Percentiles rank a stretch among this genome's conserved stretches.
These are phyloP conservation scores for Trypanosoma vivax DNA, from an alignment of 208 protist genomes.

Conservation along the genomic window DNA sequence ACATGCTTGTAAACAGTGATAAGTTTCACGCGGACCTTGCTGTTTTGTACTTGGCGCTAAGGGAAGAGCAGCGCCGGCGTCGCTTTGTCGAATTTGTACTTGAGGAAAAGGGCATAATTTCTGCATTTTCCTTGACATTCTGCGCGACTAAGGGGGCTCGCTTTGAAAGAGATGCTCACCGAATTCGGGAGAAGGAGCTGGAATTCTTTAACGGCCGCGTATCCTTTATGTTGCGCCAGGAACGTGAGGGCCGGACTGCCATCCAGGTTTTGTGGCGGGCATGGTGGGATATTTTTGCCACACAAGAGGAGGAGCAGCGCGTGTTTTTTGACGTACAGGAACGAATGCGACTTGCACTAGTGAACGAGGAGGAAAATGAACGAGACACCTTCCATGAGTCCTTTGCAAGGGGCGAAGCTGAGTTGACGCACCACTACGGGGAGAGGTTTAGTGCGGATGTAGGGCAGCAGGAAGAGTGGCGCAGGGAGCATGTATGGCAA, in stretches of 20 bases:
- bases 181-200: slow-evolving; percentile 14
- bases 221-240: slow-evolving; percentile 25
- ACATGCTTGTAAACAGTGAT: slow-evolving; percentile 15
- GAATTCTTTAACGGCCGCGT: slow-evolving; percentile 22
- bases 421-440: slow-evolving; percentile 11
- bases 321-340: slow-evolving; percentile 6
- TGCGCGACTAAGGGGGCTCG: slow-evolving; percentile 8
- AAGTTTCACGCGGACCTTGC: slow-evolving; percentile 20
- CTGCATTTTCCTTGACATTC: slow-evolving; percentile 19
- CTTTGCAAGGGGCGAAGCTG: slow-evolving; percentile 21
- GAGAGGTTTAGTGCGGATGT: slow-evolving; percentile 28
- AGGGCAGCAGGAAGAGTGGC: slow-evolving; percentile 31
- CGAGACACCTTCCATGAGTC: slow-evolving; percentile 20
- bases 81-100: slow-evolving; percentile 36
- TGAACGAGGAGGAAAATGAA: slow-evolving; percentile 13
- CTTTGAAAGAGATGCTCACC: slow-evolving; percentile 9
- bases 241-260: slow-evolving; percentile 33
- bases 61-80: slow-evolving; percentile 31
- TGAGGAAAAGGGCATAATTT: slow-evolving; percentile 51
- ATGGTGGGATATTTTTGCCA: background rate
- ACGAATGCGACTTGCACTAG: background rate
- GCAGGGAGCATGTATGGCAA: slow-evolving; percentile 13
- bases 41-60: slow-evolving; percentile 34
- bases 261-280: slow-evolving; percentile 25
- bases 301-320: background rate